Evolutionary conservation across 495 filamentous ascomycete species (phyloP), one percentile per base, ranked within the genome.

Genomic region (Daldinia vernicosa): DNA sequence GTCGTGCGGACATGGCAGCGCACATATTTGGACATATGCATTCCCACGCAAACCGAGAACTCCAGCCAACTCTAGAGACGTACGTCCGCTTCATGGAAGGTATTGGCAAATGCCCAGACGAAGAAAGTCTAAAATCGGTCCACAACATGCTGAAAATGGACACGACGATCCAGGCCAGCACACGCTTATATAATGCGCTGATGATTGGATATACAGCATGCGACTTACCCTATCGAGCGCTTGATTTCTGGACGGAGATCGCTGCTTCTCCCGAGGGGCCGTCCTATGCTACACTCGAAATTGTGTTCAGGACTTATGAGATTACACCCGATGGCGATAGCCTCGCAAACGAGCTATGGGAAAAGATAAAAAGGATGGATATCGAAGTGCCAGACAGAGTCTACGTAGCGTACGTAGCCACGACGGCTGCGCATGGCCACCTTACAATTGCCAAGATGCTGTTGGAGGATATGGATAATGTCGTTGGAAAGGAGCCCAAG

Each of bases 71-170:
- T 14, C 75, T 85, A 12, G 89, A 92, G 57, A 91, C 90, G 1
- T 99, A 98, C 77, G 86, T 90, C 26, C 77, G 84, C 24, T 93
- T 89, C 57, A 89, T 98, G 69, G 86, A 89, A 51, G 94, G 94
- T 3, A 83, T 97, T 15, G 92, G 90, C 15, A 80, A 84, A 27
- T 83, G 83, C 7, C 86, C 81, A 0, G 90, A 96, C 66, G 60
- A 79, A 3, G 89, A 92, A 35, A 87, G 86, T 40, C 80, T 97
- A 33, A 84, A 89, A 62, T 85, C 90, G 39, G 85, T 97, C 15
- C 91, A 96, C 76, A 97, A 97, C 73, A 93, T 96, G 87, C 84
- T 97, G 52, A 97, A 97, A 79, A 88, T 98, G 68, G 95, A 98
- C 79, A 81, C 88, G 8, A 84, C 87, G 47, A 83, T 98, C 37